These are phyloP conservation scores for Copromyces sp. DNA, from an alignment of 495 filamentous ascomycete species.

Conservation along the genomic window DNA sequence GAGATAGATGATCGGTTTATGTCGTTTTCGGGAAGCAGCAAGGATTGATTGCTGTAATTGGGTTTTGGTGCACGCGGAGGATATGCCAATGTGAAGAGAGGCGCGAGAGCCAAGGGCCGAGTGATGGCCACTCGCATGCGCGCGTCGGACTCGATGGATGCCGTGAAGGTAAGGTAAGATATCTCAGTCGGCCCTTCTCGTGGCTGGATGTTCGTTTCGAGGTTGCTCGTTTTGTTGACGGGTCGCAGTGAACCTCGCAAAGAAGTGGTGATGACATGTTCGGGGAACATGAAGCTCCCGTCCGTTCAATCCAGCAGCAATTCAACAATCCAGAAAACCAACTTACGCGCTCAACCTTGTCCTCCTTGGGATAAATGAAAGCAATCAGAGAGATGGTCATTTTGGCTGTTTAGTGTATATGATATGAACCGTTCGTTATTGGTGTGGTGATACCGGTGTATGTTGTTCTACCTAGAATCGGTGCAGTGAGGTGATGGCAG, in stretches of 20 bases:
- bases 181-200: background rate
- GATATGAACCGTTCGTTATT: background rate
- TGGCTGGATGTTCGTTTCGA: background rate
- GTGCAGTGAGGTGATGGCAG: background rate
- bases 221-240: background rate
- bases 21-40: background rate
- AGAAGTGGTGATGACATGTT: background rate
- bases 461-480: background rate
- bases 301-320: background rate
- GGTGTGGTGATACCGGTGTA: background rate
- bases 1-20: background rate
- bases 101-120: background rate
- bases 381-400: constrained; percentile 12
- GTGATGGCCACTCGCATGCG: background rate
- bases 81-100: background rate
- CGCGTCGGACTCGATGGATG: background rate
- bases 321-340: background rate
- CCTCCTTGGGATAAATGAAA: constrained; percentile 16
- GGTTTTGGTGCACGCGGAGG: no score
- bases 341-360: constrained; percentile 15
- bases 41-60: no score
- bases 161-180: background rate
- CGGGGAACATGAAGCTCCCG: background rate
- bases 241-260: background rate
- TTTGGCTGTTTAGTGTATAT: background rate